A percentile compares a stretch with the other conserved stretches of the same genome.
These are phyloP conservation scores for Steccherinum ochraceum DNA, from an alignment of 768 basidiomycete species.

Conservation along the genomic window DNA sequence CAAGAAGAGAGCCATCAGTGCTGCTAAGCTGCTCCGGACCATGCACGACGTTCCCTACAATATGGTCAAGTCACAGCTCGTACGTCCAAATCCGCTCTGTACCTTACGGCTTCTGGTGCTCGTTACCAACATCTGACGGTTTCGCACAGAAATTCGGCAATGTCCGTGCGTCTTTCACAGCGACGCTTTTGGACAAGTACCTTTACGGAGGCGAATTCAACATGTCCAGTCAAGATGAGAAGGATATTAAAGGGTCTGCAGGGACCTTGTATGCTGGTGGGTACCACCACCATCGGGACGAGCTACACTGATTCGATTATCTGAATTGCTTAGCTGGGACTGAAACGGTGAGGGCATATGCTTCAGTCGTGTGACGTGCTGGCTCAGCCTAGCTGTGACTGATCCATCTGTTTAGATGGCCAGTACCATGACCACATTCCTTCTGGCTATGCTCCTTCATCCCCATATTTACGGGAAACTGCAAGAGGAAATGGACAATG, in stretches of 20 bases:
- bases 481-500: slow-evolving; percentile 21
- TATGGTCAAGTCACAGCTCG: not conserved
- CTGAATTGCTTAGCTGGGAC: not conserved
- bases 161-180: slow-evolving; percentile 13
- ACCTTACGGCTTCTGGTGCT: not conserved
- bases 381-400: too few relatives aligned
- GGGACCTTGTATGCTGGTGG: slow-evolving; percentile 18
- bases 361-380: not conserved
- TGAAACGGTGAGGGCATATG: not conserved
- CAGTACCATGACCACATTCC: not conserved
- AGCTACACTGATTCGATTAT: too few relatives aligned
- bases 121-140: not conserved
- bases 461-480: slow-evolving; percentile 7
- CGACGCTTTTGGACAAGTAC: slow-evolving; percentile 12
- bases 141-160: slow-evolving; percentile 13
- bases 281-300: too few relatives aligned
- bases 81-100: not conserved
- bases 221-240: slow-evolving; percentile 12
- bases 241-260: slow-evolving; percentile 17
- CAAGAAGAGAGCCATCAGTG: not conserved
- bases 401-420: not conserved
- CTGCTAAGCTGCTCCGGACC: not conserved
- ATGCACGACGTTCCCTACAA: not conserved
- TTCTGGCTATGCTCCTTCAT: not conserved
- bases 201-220: slow-evolving; percentile 2